Conservation (phyloP, 129 eudicot species). For the Flaveria robusta region DNA sequence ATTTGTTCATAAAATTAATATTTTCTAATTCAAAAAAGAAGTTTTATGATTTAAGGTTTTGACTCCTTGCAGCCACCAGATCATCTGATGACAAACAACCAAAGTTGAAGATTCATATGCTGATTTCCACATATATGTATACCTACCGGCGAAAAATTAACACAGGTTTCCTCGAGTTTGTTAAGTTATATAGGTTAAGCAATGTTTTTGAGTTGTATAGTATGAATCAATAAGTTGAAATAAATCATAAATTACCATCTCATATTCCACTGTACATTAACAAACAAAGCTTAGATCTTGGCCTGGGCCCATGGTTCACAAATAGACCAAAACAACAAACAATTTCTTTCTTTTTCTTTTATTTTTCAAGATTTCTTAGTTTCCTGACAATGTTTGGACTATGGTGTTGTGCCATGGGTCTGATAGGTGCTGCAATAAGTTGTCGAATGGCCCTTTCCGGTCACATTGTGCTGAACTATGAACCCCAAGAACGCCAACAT, state of each 20-base stretch:
- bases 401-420: constrained; percentile 99
- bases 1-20: background rate
- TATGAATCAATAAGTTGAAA: constrained; percentile 32
- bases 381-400: constrained; percentile 66
- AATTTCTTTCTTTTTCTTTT: background rate
- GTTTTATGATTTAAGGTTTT: constrained; percentile 9
- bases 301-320: constrained; percentile 34
- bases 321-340: constrained; percentile 31
- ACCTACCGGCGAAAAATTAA: background rate
- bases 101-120: constrained; percentile 11
- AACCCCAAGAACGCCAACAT: constrained; percentile 99
- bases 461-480: constrained; percentile 87
- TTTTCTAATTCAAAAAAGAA: background rate
- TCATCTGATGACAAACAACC: constrained; percentile 34
- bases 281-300: constrained; percentile 32
- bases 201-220: constrained; percentile 21
- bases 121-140: constrained; percentile 12
- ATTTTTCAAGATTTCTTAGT: constrained; percentile 23
- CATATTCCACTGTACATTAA: constrained; percentile 56
- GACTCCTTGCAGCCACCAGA: constrained; percentile 51
- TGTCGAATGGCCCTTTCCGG: constrained; percentile 93
- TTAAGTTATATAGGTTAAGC: background rate
- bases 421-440: constrained; percentile 90
- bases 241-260: constrained; percentile 40
- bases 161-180: constrained; percentile 1